Evolutionary conservation across 129 eudicot genomes (phyloP).

Genomic region (Ambrosia trifida): DNA sequence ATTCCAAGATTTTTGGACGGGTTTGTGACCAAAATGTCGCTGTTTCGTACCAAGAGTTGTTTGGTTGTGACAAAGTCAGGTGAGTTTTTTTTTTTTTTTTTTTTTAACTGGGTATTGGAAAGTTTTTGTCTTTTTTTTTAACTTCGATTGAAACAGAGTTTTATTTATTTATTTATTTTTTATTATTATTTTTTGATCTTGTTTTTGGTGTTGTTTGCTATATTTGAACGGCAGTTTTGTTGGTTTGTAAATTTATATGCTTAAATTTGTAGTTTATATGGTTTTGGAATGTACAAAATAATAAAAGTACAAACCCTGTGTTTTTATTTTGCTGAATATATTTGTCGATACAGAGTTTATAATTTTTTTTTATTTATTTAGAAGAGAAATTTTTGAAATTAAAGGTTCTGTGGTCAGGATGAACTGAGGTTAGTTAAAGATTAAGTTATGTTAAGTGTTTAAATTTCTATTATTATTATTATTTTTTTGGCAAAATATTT

Average conservation of each 20-base stretch:
- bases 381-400: neutral
- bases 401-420: neutral
- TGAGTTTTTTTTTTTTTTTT: slow-evolving; percentile 12
- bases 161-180: too few relatives aligned
- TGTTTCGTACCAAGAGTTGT: slow-evolving; percentile 46
- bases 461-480: too few relatives aligned
- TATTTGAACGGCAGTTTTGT: slow-evolving; percentile 27
- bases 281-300: slow-evolving; percentile 17
- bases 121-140: slow-evolving; percentile 20
- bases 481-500: neutral
- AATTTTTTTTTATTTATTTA: slow-evolving; percentile 6
- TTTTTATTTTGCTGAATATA: slow-evolving; percentile 1
- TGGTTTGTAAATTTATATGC: neutral
- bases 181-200: slow-evolving; percentile 12
- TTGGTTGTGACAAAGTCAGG: slow-evolving; percentile 42
- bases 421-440: neutral
- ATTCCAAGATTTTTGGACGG: slow-evolving; percentile 66
- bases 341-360: neutral
- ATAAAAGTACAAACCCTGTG: neutral
- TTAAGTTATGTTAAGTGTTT: too few relatives aligned
- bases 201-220: slow-evolving; percentile 15
- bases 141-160: slow-evolving; percentile 36
- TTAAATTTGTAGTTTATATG: slow-evolving; percentile 14
- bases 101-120: neutral
- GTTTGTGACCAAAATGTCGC: slow-evolving; percentile 40